Conservation (phyloP, 768 basidiomycete species). For the Hygrocybe coccinea region DNA sequence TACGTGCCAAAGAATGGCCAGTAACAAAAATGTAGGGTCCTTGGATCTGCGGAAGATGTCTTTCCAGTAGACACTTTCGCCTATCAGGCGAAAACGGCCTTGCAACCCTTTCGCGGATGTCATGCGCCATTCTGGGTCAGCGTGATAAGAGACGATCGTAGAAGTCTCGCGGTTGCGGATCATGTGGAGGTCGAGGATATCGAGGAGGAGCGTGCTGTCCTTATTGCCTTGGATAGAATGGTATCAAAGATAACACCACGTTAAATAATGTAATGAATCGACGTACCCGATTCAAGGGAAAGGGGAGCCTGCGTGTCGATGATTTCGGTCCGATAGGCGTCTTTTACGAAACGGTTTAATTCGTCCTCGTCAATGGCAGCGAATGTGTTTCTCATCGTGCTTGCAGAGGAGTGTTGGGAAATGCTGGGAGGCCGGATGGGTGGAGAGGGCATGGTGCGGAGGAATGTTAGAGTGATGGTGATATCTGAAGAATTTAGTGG, state of each 20-base stretch:
- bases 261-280: slow-evolving; percentile 11
- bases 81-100: slow-evolving; percentile 34
- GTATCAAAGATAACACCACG: slow-evolving; percentile 1
- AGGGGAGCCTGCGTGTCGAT: slow-evolving; percentile 8
- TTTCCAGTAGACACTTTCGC: slow-evolving; percentile 44
- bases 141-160: slow-evolving; percentile 45
- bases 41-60: slow-evolving; percentile 36
- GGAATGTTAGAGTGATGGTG: slow-evolving; percentile 51
- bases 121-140: slow-evolving; percentile 27
- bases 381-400: background rate
- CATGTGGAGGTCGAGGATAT: slow-evolving; percentile 52
- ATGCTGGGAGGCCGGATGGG: background rate
- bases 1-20: slow-evolving; percentile 54
- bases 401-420: background rate
- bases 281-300: background rate
- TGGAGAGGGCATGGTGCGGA: slow-evolving; percentile 32
- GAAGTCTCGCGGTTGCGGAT: slow-evolving; percentile 35
- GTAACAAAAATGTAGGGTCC: slow-evolving; percentile 53
- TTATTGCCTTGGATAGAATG: background rate
- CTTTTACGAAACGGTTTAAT: background rate
- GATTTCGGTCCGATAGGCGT: background rate
- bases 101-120: slow-evolving; percentile 35
- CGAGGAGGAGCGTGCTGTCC: slow-evolving; percentile 12
- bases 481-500: slow-evolving; percentile 38
- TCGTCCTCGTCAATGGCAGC: background rate